Base-by-base conservation (phyloP, 768 basidiomycete genomes). In the Calocera viscosa region DNA sequence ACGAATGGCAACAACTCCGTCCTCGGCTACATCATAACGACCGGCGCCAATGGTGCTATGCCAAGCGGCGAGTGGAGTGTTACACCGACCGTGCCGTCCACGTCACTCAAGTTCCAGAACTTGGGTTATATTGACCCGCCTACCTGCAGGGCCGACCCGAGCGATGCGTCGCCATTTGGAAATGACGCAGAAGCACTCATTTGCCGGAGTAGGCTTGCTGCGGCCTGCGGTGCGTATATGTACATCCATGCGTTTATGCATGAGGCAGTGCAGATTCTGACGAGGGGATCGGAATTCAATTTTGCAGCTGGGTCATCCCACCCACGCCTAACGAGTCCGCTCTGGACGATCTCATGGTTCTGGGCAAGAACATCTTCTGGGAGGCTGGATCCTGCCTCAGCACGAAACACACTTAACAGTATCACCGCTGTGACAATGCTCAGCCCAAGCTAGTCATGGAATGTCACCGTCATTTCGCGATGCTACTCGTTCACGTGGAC, bases 1-100 rank as follows among this genome's bases (percentile, higher is more conserved):
- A 49, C 49, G 14, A 49, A 49, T 49, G 49, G 49, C 49, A 49
- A 49, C 49, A 49, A 49, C 49, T 49, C 49, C 11, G 24, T 49
- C 10, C 49, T 49, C 12, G 49, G 49, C 49, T 49, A 49, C 49
- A 26, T 49, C 12, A 49, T 49, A n/a, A 49, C 49, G 14, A 49
- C 49, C 49, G 22, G 24, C 22, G 14, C 49, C 8, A 49, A 26
- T 26, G 49, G 49, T 26, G 12, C 49, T 14, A 49, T n/a, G 14
- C 49, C 49, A 8, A 14, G 10, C 24, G 49, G 49, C 14, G 14
- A 49, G 49, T 49, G 49, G 49, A n/a, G 49, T 16, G 22, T n/a
- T 7, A n/a, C 49, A 7, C 49, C 49, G 49, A 49, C 49, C 22
- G 12, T 49, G 14, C 49, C 49, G 8, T n/a, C 49, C 14, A 49